Evolutionary conservation across 768 basidiomycete genomes (phyloP).

Genomic region (Auriculariales sp.): DNA sequence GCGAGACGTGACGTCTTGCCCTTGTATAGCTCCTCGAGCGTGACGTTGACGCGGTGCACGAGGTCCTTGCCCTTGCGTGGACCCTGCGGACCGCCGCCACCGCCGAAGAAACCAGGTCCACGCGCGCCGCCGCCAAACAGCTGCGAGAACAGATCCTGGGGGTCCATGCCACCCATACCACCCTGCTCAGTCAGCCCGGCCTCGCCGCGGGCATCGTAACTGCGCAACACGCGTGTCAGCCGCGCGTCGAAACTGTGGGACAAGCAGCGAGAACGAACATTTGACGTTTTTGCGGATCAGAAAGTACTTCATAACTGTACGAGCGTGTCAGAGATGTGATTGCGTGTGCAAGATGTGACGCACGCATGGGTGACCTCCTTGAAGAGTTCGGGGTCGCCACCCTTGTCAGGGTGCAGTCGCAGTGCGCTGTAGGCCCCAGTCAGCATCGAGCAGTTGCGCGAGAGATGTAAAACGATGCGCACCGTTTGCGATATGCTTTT

Average conservation of each 20-base stretch:
- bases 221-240: neutral
- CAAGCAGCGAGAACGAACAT: constrained; percentile 16
- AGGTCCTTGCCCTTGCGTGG: constrained; percentile 95
- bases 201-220: constrained; percentile 84
- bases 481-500: constrained; percentile 95
- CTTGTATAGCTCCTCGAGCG: constrained; percentile 97
- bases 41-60: constrained; percentile 88
- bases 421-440: constrained; percentile 40
- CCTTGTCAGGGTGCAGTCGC: constrained; percentile 83
- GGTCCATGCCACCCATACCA: constrained; percentile 92
- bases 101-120: constrained; percentile 34
- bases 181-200: constrained; percentile 78
- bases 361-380: constrained; percentile 95
- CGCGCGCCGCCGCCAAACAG: constrained; percentile 59
- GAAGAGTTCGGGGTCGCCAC: constrained; percentile 92
- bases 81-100: constrained; percentile 39
- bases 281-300: constrained; percentile 68
- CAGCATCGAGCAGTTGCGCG: constrained; percentile 5
- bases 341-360: constrained; percentile 19
- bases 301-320: constrained; percentile 78
- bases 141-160: constrained; percentile 96
- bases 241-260: neutral
- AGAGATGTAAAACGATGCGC: constrained; percentile 6
- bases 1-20: constrained; percentile 98
- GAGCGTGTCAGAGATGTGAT: constrained; percentile 3